Evolutionary conservation across 2,329 filamentous ascomycete species (phyloP).

Genomic region (Phyllosticta citribraziliensis): DNA sequence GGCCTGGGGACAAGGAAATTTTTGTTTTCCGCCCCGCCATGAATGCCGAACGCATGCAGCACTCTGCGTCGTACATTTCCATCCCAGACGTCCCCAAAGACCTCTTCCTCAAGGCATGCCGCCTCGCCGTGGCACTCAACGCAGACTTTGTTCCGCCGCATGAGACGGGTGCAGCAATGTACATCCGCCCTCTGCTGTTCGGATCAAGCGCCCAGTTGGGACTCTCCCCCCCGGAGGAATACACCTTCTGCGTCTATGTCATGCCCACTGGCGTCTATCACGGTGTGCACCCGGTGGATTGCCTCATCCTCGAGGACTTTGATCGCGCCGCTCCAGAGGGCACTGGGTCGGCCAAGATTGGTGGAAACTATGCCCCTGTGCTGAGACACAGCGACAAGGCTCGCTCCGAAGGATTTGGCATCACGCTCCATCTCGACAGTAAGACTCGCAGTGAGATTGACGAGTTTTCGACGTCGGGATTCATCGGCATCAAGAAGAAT

Average conservation of each 20-base stretch:
- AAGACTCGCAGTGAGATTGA: constrained; percentile 76
- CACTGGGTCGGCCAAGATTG: constrained; percentile 84
- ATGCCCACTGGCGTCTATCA: constrained; percentile 92
- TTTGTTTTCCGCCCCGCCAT: constrained; percentile 78
- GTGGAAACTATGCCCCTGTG: constrained; percentile 93
- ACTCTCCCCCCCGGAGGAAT: constrained; percentile 79
- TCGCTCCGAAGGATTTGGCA: constrained; percentile 70
- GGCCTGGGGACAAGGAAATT: constrained; percentile 58
- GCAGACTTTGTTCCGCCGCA: constrained; percentile 87
- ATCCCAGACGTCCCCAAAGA: constrained; percentile 70
- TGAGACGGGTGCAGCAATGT: constrained; percentile 81
- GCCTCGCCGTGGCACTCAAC: constrained; percentile 76
- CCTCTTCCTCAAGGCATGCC: constrained; percentile 66
- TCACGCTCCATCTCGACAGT: constrained; percentile 88
- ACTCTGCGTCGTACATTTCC: constrained; percentile 73
- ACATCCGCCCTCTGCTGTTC: constrained; percentile 81
- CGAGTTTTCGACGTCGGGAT: constrained; percentile 91
- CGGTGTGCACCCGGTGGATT: constrained; percentile 76
- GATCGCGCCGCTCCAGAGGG: constrained; percentile 88
- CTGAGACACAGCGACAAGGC: constrained; percentile 79
- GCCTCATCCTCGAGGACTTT: constrained; percentile 82
- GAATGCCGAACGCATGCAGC: constrained; percentile 76
- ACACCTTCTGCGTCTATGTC: constrained; percentile 83
- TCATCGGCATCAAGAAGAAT: constrained; percentile 66
- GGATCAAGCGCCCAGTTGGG: constrained; percentile 81